Evolutionary conservation across 192 early-diverging fungal genomes (phyloP).

Genomic region (Coemansia sp.): DNA sequence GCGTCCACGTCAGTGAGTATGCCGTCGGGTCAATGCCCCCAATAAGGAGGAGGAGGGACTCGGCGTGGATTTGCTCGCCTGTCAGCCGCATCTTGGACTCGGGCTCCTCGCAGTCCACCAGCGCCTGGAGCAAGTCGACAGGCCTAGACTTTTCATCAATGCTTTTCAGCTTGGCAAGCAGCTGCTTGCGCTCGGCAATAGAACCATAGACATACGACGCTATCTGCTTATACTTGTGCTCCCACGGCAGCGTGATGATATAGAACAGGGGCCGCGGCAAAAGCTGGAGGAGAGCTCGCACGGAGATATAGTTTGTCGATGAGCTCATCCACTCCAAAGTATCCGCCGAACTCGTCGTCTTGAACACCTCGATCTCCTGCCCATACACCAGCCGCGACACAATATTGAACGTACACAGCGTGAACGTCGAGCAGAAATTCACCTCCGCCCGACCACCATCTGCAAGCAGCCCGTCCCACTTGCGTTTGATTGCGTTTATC

Average conservation of each 20-base stretch:
- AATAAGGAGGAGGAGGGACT: conserved; percentile 24
- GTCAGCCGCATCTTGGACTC: conserved; percentile 5
- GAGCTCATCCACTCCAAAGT: conserved; percentile 22
- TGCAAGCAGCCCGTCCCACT: conserved; percentile 8
- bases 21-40: conserved; percentile 36
- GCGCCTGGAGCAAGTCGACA: conserved; percentile 28
- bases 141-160: neutral
- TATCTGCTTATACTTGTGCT: conserved; percentile 16
- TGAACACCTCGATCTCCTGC: conserved; percentile 11
- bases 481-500: neutral
- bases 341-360: neutral
- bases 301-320: conserved; percentile 17
- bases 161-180: conserved; percentile 5
- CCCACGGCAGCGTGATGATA: conserved; percentile 17
- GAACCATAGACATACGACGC: conserved; percentile 9
- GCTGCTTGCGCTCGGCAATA: conserved; percentile 10
- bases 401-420: conserved; percentile 23
- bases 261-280: conserved; percentile 16
- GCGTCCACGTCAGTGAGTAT: conserved; percentile 35
- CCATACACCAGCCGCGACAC: conserved; percentile 30
- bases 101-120: conserved; percentile 32
- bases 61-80: conserved; percentile 27
- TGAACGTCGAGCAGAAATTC: conserved; percentile 23
- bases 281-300: conserved; percentile 18
- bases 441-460: neutral